Conservation (phyloP, 345 rosid genomes). For the Gossypium mustelinum region DNA sequence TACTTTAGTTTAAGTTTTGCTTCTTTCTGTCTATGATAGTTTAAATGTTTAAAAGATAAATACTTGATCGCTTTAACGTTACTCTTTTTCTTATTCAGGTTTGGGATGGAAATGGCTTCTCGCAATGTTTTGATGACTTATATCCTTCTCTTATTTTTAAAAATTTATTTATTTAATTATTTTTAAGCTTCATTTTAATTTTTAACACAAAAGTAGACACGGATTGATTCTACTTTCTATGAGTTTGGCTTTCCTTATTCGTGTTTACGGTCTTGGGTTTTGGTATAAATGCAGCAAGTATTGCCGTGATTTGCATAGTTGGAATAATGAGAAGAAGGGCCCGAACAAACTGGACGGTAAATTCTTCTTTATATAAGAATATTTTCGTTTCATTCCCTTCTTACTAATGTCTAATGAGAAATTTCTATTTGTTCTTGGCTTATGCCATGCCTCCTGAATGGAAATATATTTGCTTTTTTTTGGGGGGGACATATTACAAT, state of each 20-base stretch:
- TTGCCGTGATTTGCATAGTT: constrained; percentile 40
- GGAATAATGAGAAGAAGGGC: constrained; percentile 38
- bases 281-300: constrained; percentile 52
- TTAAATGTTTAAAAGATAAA: neutral
- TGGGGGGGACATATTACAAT: too few relatives aligned
- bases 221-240: neutral
- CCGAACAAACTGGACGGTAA: constrained; percentile 40
- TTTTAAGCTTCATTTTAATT: neutral
- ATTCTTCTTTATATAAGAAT: constrained; percentile 1
- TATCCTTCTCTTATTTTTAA: constrained; percentile 38
- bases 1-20: neutral
- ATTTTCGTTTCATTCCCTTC: neutral
- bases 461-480: neutral
- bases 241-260: constrained; percentile 36
- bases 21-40: neutral
- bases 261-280: constrained; percentile 55
- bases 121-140: constrained; percentile 47
- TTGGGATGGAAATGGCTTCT: constrained; percentile 47
- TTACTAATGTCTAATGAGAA: neutral
- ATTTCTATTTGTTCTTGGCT: constrained; percentile 1
- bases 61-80: neutral
- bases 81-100: constrained; percentile 37
- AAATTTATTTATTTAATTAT: neutral
- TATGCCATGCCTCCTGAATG: neutral
- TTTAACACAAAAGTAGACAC: neutral